A percentile compares a stretch with the other conserved stretches of the same genome.
Evolutionary conservation across 108 stramenopile genomes (phyloP).

Genomic region (Fragilariopsis cylindrus): DNA sequence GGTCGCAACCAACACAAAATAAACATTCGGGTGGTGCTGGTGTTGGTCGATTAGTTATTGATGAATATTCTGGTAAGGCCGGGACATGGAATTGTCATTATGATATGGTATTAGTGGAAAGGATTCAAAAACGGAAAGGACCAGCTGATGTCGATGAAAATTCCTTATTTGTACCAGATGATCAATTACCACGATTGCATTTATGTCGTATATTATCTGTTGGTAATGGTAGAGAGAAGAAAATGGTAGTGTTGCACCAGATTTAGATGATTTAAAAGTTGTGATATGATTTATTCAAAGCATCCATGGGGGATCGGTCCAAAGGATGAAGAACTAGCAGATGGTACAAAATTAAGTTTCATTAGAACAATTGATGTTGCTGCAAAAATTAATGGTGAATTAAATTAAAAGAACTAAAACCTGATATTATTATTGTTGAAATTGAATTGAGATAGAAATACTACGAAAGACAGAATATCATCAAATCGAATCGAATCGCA

Average conservation of each 20-base stretch:
- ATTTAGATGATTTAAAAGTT: slow-evolving; percentile 69
- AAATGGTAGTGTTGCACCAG: slow-evolving; percentile 71
- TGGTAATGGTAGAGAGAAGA: slow-evolving; percentile 85
- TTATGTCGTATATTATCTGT: slow-evolving; percentile 73
- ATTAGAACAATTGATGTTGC: slow-evolving; percentile 82
- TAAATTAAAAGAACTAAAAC: neutral
- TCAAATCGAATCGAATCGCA: too few species aligned
- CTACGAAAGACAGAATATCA: too few species aligned
- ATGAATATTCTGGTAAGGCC: slow-evolving; percentile 41
- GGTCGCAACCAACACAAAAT: too few species aligned
- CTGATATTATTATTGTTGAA: neutral
- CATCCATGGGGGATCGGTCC: slow-evolving; percentile 94
- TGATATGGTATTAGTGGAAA: slow-evolving; percentile 90
- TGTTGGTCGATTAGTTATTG: slow-evolving; percentile 65
- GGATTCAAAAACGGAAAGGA: slow-evolving; percentile 68
- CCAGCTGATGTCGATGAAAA: slow-evolving; percentile 32
- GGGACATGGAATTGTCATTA: slow-evolving; percentile 60
- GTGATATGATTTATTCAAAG: slow-evolving; percentile 82
- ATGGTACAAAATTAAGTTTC: slow-evolving; percentile 87
- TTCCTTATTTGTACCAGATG: slow-evolving; percentile 74
- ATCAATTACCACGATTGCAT: slow-evolving; percentile 83
- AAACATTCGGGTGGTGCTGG: slow-evolving; percentile 59
- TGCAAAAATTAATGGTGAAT: slow-evolving; percentile 65
- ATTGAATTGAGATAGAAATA: neutral
- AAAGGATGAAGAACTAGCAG: slow-evolving; percentile 84